Base-by-base conservation (phyloP, 2,329 filamentous ascomycete species). In the Colletotrichum navitas region DNA sequence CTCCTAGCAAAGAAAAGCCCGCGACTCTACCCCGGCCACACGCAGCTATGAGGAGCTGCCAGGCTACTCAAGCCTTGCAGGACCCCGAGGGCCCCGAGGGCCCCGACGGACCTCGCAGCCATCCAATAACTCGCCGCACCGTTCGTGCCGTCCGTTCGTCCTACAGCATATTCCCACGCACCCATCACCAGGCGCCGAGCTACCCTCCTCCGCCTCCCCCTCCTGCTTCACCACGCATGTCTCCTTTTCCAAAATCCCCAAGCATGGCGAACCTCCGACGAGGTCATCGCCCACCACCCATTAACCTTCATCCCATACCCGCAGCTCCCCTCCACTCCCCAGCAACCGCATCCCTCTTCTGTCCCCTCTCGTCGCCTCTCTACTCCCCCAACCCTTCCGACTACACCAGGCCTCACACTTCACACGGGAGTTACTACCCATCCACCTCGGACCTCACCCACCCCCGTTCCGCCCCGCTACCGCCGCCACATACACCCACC, bases 71-170 rank as follows among this genome's bases (percentile, higher is more conserved):
- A 32, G 73, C 18, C 74, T 72, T 39, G 66, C 63, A 29, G 65
- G 72, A n/a, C 66, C 58, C 8, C 16, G 36, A 51, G 34, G 58
- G 18, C 21, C n/a, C 47, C 26, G 36, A 51, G 34, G 58, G 18
- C 21, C n/a, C 47, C 26, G 64, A 45, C 16, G 51, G 32, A n/a
- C 41, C 41, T 59, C 36, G 29, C 24, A 36, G 39, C 16, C 59
- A 45, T 49, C 65, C 59, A 4, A 74, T 26, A 74, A 74, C 32
- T 73, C 78, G 14, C 66, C 77, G 16, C 24, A 74, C 73, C 26
- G 70, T 74, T 54, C 66, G 73, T 4, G 66, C 73, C 43, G 73
- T 74, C 43, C 68, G 71, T 32, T 74, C 73, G 1, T 74, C 73
- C 5, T 74, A 74, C 63, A 73, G 73, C 45, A 71, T 74, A 49